Conservation (phyloP, 2,329 filamentous ascomycete species). For the Scedosporium dehoogii region DNA sequence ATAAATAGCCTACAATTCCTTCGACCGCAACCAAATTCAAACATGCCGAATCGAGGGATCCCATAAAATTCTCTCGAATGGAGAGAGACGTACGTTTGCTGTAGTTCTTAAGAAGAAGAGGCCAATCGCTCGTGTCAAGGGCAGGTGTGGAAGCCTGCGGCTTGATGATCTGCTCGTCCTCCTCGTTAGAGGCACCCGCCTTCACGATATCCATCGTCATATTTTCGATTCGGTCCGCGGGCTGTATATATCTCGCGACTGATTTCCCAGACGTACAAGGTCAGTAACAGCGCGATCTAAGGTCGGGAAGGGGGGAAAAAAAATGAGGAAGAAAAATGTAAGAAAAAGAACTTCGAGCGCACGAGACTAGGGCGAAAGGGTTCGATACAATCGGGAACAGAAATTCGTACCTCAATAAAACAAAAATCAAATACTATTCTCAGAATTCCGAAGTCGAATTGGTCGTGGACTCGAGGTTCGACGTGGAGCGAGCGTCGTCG, state of each 20-base stretch:
- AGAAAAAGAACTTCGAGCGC: neutral
- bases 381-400: neutral
- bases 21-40: neutral
- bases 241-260: neutral
- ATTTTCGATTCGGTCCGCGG: neutral
- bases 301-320: slow-evolving; percentile 12
- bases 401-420: neutral
- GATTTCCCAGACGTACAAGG: neutral
- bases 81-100: slow-evolving; percentile 60
- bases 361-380: neutral
- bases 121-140: slow-evolving; percentile 83
- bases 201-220: slow-evolving; percentile 40
- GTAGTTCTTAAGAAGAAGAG: slow-evolving; percentile 92
- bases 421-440: neutral
- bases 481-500: neutral
- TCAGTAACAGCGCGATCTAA: neutral
- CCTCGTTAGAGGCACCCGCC: slow-evolving; percentile 48
- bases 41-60: neutral
- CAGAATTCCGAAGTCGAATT: slow-evolving; percentile 18
- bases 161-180: slow-evolving; percentile 81
- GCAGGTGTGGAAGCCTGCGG: slow-evolving; percentile 71
- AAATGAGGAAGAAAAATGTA: slow-evolving; percentile 5
- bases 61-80: neutral
- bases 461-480: neutral
- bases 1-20: neutral